A percentile compares a stretch with the other conserved stretches of the same genome.
Conservation (phyloP, 208 protist genomes). For the Angomonas ambiguus region DNA sequence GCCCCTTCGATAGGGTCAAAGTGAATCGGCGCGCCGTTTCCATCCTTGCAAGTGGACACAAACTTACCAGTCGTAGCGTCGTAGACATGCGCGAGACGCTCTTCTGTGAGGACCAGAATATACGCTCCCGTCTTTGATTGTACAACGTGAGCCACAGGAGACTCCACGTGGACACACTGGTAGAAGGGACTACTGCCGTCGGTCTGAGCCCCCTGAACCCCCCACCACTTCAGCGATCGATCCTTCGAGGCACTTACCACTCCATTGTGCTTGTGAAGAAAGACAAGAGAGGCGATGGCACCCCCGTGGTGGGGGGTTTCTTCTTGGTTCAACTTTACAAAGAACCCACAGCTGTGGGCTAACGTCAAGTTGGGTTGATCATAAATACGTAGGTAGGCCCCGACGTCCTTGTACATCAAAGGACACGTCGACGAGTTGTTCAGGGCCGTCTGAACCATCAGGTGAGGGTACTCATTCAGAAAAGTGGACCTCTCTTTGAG, state of each 20-base stretch:
- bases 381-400: neutral
- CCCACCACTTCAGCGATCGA: neutral
- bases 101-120: slow-evolving; percentile 49
- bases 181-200: neutral
- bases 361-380: neutral
- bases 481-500: neutral
- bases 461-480: neutral
- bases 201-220: neutral
- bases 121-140: slow-evolving; percentile 58
- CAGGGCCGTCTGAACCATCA: neutral
- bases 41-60: slow-evolving; percentile 50
- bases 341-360: neutral
- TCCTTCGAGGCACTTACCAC: neutral
- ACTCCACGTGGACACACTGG: neutral
- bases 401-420: neutral
- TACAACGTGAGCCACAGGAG: slow-evolving; percentile 17
- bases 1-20: slow-evolving; percentile 34
- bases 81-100: slow-evolving; percentile 66
- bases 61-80: slow-evolving; percentile 59
- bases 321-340: neutral
- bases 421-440: neutral
- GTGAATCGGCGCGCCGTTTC: neutral
- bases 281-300: neutral
- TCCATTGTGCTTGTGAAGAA: neutral
- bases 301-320: neutral